Evolutionary conservation across 2,329 filamentous ascomycete species (phyloP).

Genomic region (Clonostachys byssicola): DNA sequence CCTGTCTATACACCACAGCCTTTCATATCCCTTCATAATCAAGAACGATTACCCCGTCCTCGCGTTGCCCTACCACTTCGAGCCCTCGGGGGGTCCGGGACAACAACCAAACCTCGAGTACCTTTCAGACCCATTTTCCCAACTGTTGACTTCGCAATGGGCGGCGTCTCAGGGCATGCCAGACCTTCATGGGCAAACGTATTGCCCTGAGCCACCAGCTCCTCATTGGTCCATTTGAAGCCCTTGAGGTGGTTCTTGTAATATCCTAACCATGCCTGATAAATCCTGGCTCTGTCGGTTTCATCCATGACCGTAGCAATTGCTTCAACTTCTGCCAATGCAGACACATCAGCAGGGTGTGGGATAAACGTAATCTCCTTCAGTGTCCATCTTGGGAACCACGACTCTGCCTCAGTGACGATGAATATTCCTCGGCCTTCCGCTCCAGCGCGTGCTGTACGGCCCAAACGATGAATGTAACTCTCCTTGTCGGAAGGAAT

Average conservation of each 20-base stretch:
- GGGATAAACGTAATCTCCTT: slow-evolving; percentile 48
- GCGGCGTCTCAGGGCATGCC: slow-evolving; percentile 38
- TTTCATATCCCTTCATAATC: too few relatives aligned
- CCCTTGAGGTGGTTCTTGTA: slow-evolving; percentile 45
- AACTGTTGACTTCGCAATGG: slow-evolving; percentile 39
- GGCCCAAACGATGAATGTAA: slow-evolving; percentile 94
- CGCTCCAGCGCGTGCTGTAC: slow-evolving; percentile 78
- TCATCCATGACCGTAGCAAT: slow-evolving; percentile 38
- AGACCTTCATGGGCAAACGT: slow-evolving; percentile 42
- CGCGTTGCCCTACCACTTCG: slow-evolving; percentile 1
- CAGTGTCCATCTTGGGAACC: slow-evolving; percentile 60
- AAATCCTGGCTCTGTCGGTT: slow-evolving; percentile 39
- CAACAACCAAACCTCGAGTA: slow-evolving; percentile 39
- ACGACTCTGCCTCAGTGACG: slow-evolving; percentile 85
- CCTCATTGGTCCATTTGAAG: slow-evolving; percentile 32
- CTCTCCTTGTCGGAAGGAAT: slow-evolving; percentile 85
- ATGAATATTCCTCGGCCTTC: slow-evolving; percentile 92
- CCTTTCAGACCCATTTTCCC: slow-evolving; percentile 56
- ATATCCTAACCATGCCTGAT: slow-evolving; percentile 55
- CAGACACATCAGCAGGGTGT: slow-evolving; percentile 7
- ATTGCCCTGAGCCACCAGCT: slow-evolving; percentile 48
- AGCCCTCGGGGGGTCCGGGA: slow-evolving; percentile 32
- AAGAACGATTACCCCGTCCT: too few relatives aligned
- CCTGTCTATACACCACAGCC: too few relatives aligned
- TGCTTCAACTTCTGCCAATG: slow-evolving; percentile 21